phyloP scores from a whole-genome alignment of 2,329 filamentous ascomycete genomes.

The Lasiodiplodia theobromae region DNA sequence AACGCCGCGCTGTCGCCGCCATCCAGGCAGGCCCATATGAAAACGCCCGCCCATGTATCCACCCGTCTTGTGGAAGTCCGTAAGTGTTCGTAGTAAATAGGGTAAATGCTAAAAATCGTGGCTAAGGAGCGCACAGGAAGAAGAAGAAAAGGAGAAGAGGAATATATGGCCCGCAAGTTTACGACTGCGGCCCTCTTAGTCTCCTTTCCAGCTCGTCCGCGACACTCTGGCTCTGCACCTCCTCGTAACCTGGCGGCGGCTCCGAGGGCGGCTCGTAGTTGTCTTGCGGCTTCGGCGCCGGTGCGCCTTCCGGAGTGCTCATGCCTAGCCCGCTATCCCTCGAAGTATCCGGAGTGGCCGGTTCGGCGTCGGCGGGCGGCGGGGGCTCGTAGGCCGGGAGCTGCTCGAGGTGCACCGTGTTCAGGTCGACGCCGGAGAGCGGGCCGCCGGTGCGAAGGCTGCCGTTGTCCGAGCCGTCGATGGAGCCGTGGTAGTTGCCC shows the following conservation, averaged over 20 bases:
- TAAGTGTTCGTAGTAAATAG: constrained; percentile 4
- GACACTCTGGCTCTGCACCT: constrained; percentile 82
- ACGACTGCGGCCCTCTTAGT: constrained; percentile 38
- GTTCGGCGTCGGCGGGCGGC: constrained; percentile 30
- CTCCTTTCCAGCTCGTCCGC: constrained; percentile 72
- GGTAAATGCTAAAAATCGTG: background rate
- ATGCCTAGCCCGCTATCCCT: constrained; percentile 28
- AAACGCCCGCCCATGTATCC: constrained; percentile 29
- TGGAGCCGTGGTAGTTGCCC: constrained; percentile 55
- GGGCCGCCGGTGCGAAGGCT: constrained; percentile 49
- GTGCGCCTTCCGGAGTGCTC: constrained; percentile 25
- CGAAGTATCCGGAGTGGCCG: background rate
- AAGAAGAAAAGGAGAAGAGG: background rate
- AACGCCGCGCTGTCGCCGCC: constrained; percentile 40
- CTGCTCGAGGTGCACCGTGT: constrained; percentile 80
- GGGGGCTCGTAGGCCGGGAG: constrained; percentile 81
- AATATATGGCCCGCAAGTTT: background rate
- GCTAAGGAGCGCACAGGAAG: constrained; percentile 1
- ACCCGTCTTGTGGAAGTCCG: background rate
- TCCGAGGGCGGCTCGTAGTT: constrained; percentile 66
- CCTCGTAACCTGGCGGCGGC: constrained; percentile 90
- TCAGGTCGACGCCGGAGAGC: constrained; percentile 60
- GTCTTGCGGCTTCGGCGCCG: constrained; percentile 39
- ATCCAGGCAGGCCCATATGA: constrained; percentile 25
- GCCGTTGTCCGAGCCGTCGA: constrained; percentile 42